Percentiles rank a stretch among this genome's conserved stretches.
Conservation (phyloP, 2,329 filamentous ascomycete species). For the Plectosphaerella plurivora region DNA sequence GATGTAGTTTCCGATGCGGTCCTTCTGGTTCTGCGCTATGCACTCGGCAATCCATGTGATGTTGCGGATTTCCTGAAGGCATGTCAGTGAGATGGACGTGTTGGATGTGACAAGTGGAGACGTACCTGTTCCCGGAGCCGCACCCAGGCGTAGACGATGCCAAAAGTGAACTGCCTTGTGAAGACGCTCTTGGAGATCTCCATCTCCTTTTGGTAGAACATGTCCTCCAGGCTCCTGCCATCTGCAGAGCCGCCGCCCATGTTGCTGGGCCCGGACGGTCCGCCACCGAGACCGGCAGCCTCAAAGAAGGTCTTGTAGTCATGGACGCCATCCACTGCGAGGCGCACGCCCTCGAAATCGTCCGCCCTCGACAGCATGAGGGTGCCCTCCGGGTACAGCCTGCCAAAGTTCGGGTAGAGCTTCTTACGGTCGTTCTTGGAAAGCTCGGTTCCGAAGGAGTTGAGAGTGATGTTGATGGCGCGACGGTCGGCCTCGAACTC, state of each 20-base stretch:
- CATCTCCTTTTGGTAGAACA: conserved; percentile 99
- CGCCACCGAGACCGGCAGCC: conserved; percentile 73
- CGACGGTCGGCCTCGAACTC: conserved; percentile 95
- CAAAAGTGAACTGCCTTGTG: conserved; percentile 91
- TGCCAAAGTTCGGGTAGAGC: conserved; percentile 89
- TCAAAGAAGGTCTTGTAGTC: conserved; percentile 98
- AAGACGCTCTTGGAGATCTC: conserved; percentile 94
- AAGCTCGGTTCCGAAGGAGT: conserved; percentile 96
- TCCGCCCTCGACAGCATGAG: conserved; percentile 93
- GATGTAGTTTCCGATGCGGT: conserved; percentile 97
- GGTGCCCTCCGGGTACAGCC: conserved; percentile 88
- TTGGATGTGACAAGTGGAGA: conserved; percentile 2
- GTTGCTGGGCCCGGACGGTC: conserved; percentile 71
- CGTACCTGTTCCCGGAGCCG: conserved; percentile 94
- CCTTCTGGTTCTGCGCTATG: conserved; percentile 99
- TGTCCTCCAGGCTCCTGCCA: conserved; percentile 86
- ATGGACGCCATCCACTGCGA: conserved; percentile 86
- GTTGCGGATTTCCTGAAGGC: conserved; percentile 86
- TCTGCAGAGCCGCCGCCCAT: conserved; percentile 77
- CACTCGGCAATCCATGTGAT: conserved; percentile 99
- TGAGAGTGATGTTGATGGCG: conserved; percentile 98
- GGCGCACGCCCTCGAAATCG: conserved; percentile 86
- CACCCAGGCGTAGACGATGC: conserved; percentile 96
- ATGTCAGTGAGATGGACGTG: not conserved
- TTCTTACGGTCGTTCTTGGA: conserved; percentile 92